A percentile compares a stretch with the other conserved stretches of the same genome.
phyloP scores from a whole-genome alignment of 2,329 filamentous ascomycete genomes.

The Aureobasidium vineae region DNA sequence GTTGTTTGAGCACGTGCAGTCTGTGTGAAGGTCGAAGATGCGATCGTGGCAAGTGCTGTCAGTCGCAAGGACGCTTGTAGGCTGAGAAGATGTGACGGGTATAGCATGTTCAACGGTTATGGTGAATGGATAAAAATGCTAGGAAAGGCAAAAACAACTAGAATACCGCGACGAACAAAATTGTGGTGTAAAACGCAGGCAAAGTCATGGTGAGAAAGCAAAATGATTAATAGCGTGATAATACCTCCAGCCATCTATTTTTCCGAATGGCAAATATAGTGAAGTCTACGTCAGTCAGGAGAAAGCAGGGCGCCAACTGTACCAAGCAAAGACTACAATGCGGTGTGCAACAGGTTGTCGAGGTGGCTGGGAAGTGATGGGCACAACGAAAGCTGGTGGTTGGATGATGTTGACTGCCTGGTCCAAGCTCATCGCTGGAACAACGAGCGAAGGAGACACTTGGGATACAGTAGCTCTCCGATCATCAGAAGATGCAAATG shows the following conservation, averaged over 20 bases:
- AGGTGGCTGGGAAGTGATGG: conserved; percentile 25
- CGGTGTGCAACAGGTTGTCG: conserved; percentile 22
- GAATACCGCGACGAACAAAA: conserved; percentile 1
- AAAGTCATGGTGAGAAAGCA: conserved; percentile 6
- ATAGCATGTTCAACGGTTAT: conserved; percentile 11
- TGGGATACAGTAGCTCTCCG: background rate
- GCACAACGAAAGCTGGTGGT: conserved; percentile 15
- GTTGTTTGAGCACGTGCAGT: conserved; percentile 53
- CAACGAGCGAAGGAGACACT: conserved; percentile 1
- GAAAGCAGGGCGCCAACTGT: conserved; percentile 4
- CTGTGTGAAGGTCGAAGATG: conserved; percentile 40
- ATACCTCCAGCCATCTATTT: conserved; percentile 23
- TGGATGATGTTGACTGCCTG: conserved; percentile 11
- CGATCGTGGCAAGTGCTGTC: conserved; percentile 42
- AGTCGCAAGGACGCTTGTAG: conserved; percentile 35
- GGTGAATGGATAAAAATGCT: conserved; percentile 20
- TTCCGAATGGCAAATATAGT: conserved; percentile 17
- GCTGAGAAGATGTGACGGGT: conserved; percentile 1
- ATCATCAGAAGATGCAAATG: background rate
- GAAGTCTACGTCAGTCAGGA: conserved; percentile 20
- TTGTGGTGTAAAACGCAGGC: conserved; percentile 3
- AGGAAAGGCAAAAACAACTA: conserved; percentile 8
- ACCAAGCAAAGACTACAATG: conserved; percentile 24
- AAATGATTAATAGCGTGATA: conserved; percentile 20
- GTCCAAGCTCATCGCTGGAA: conserved; percentile 20